Conservation (phyloP, 352 stramenopile genomes). For the Globisporangium sylvaticum region DNA sequence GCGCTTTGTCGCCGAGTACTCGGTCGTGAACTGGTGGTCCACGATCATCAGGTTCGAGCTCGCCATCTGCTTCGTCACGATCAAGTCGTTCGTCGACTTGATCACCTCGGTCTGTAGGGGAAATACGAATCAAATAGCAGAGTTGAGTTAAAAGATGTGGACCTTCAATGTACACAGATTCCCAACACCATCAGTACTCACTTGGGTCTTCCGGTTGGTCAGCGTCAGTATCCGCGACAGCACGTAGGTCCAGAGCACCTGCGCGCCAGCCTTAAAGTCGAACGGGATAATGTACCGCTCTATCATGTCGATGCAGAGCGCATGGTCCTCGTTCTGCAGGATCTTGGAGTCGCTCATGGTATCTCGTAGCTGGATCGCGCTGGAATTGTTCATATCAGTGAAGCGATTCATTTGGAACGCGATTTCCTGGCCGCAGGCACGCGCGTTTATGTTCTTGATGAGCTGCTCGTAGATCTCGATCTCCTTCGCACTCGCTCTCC, state of each 20-base stretch:
- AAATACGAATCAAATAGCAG: background rate
- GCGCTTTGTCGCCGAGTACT: conserved; percentile 25
- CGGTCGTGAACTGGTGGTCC: conserved; percentile 15
- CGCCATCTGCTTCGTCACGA: conserved; percentile 12
- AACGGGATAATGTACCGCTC: conserved; percentile 14
- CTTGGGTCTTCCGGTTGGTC: conserved; percentile 17
- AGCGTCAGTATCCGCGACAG: conserved; percentile 27
- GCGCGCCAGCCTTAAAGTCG: conserved; percentile 17
- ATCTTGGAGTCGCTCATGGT: conserved; percentile 25
- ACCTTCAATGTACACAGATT: background rate
- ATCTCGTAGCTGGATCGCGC: background rate
- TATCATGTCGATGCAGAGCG: conserved; percentile 30
- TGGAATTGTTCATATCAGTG: conserved; percentile 17
- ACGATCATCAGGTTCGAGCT: conserved; percentile 5
- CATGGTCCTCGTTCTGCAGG: conserved; percentile 33
- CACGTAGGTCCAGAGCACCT: conserved; percentile 31
- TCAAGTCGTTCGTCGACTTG: conserved; percentile 14
- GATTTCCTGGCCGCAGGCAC: conserved; percentile 16
- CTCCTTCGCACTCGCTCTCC: conserved; percentile 13
- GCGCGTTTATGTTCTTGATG: conserved; percentile 15
- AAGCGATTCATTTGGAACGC: conserved; percentile 18
- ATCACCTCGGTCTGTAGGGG: conserved; percentile 10
- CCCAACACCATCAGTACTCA: background rate
- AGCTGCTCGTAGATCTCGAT: conserved; percentile 26
- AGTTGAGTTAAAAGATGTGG: background rate